Evolutionary conservation across 305 asterid species (phyloP).

Genomic region (Rubia balearica): DNA sequence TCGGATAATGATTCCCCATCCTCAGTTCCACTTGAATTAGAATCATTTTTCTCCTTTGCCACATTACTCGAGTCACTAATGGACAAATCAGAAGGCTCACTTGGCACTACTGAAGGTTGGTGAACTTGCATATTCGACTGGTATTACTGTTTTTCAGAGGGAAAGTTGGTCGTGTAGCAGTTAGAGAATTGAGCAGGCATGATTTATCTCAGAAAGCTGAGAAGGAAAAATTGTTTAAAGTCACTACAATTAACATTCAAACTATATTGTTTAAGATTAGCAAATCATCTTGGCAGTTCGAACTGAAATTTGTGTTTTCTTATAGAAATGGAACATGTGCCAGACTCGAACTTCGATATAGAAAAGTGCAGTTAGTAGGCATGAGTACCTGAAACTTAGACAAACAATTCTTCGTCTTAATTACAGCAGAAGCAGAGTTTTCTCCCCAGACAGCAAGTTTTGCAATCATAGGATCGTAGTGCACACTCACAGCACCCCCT

Average conservation of each 20-base stretch:
- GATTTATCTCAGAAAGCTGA: neutral
- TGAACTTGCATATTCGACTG: no score
- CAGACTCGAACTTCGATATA: no score
- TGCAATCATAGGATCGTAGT: slow-evolving; percentile 95
- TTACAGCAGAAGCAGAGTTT: slow-evolving; percentile 67
- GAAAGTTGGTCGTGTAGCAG: neutral
- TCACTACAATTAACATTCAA: no score
- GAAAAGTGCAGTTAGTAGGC: no score
- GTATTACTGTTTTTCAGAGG: neutral
- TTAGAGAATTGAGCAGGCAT: neutral
- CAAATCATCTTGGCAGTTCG: no score
- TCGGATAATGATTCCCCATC: slow-evolving; percentile 43
- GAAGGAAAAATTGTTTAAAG: neutral
- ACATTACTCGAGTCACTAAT: slow-evolving; percentile 31
- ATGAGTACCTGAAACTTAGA: slow-evolving; percentile 12
- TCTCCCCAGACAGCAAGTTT: slow-evolving; percentile 98
- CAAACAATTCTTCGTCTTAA: slow-evolving; percentile 79
- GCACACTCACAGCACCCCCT: slow-evolving; percentile 95
- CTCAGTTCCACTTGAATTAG: slow-evolving; percentile 29
- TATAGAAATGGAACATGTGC: no score
- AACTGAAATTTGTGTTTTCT: no score
- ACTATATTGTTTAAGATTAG: no score
- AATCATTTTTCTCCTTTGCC: slow-evolving; percentile 35
- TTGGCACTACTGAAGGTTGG: no score
- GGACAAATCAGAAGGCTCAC: slow-evolving; percentile 8